Evolutionary conservation across 305 asterid species (phyloP), one percentile per base, ranked within the genome.

Genomic region (Lippia alba): DNA sequence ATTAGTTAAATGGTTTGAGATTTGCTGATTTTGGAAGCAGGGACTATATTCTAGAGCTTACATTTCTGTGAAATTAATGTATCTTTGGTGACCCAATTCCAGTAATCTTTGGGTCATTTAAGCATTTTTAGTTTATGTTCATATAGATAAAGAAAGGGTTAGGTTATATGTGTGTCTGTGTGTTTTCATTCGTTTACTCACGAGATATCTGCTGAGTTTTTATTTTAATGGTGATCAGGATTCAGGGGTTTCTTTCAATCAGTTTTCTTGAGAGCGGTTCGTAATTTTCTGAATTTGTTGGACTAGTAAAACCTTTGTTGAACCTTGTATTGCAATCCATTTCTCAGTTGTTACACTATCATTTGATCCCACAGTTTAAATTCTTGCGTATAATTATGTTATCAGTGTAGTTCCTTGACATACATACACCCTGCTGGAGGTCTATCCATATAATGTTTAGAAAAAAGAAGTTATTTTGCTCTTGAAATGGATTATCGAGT

Each of bases 1-100:
- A 18, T 66, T 54, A 36, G 60, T 62, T 40, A 30, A 66, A 61
- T 41, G 67, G 41, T 60, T 64, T 64, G 18, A 45, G 32, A 73
- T 64, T 46, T 64, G 14, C 19, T n/a, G 59, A 45, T 65, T 36
- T 51, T 68, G 51, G 69, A 48, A 1, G 63, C 56, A 48, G n/a
- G 55, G 39, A 46, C 40, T 17, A 54, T 74, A 6, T 36, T 18
- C 49, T 17, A 54, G 78, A 6, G 45, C 18, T 44, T 17, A 24
- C 15, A 12, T 45, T 24, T 11, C 16, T 46, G 6, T 18, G 58
- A 44, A 14, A 63, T 17, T 53, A 12, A 59, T 24, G 50, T 53
- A 57, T 54, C 44, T 50, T 40, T 45, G 56, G 32, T 57, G 46
- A 36, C 54, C 62, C 24, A 19, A 36, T 67, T 58, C 39, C 36